These are phyloP conservation scores for Penicillium sp. DNA, from an alignment of 2,329 filamentous ascomycete species.

Conservation along the genomic window DNA sequence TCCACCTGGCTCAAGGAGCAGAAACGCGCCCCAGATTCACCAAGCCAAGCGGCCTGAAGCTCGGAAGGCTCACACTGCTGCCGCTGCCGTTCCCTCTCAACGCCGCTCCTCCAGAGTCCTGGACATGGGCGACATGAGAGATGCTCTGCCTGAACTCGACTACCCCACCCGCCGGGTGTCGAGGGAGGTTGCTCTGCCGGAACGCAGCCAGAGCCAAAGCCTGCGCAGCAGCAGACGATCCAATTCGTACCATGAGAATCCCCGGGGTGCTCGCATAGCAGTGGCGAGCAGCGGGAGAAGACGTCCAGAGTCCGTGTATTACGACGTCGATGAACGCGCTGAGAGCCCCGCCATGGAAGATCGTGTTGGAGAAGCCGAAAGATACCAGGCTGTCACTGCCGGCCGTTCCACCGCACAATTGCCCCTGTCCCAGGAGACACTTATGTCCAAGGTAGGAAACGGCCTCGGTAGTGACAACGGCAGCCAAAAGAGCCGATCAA, in stretches of 20 bases:
- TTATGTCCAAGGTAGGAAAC: conserved; percentile 33
- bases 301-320: conserved; percentile 26
- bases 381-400: conserved; percentile 40
- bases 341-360: conserved; percentile 33
- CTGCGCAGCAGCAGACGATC: conserved; percentile 29
- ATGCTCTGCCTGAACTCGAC: conserved; percentile 30
- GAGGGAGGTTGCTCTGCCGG: conserved; percentile 32
- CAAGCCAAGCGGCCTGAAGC: conserved; percentile 28
- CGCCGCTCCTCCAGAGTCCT: conserved; percentile 33
- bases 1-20: conserved; percentile 30
- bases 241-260: conserved; percentile 33
- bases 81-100: conserved; percentile 25
- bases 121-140: conserved; percentile 36
- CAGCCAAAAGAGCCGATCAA: conserved; percentile 43
- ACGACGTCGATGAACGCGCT: conserved; percentile 26
- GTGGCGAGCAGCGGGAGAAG: conserved; percentile 38
- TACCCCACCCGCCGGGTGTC: conserved; percentile 32
- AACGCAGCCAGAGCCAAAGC: conserved; percentile 36
- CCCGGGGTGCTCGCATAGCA: conserved; percentile 31
- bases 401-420: conserved; percentile 22
- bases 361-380: conserved; percentile 38
- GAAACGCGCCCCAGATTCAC: conserved; percentile 34
- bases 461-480: conserved; percentile 40
- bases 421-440: conserved; percentile 37
- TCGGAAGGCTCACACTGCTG: conserved; percentile 34